Base-by-base conservation (phyloP, 2,329 filamentous ascomycete genomes). In the Bipolaris victoriae region DNA sequence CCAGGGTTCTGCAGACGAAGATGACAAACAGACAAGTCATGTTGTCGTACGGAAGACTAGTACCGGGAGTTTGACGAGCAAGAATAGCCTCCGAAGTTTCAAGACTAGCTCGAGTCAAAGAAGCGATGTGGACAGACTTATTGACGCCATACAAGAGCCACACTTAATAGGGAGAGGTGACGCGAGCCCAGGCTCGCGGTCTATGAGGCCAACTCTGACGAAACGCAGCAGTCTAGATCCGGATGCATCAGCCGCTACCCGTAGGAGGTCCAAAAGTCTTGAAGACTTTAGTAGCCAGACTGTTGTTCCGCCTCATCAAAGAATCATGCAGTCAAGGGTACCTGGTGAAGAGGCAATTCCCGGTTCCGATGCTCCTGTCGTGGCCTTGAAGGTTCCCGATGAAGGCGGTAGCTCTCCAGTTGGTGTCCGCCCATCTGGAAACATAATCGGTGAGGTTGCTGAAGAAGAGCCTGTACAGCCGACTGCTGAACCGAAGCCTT, bases 91-190 rank as follows among this genome's bases (percentile, higher is more conserved):
- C 13, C 76, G 73, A 43, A 88, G 79, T 57, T 69, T 78, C 26
- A 77, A 73, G 57, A 88, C 78, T 52, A 62, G 74, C 1, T 76
- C 73, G 11, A 82, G 85, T 64, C 77, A 70, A 36, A 81, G 79
- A 65, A 88, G 85, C 64, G 87, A 91, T 63, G 87, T 89, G 0
- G 89, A 91, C 58, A 80, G 89, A 26, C 78, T 92, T 11, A 91
- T 91, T 22, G 84, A 90, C 68, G 89, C 88, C 2, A 89, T 92
- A 2, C 84, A 88, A 65, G 86, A 84, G 10, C 84, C 88, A 0
- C 74, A 80, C 41, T 55, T 76, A 49, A 62, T 74, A 1, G 65
- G 70, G 2, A 62, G 59, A 51, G 43, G 65, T 36, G 54, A 63
- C 31, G 18, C 39, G 7, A 71, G 67, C 47, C 59, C 59, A n/a